Evolutionary conservation across 768 basidiomycete genomes (phyloP), one percentile per base, ranked within the genome.

Genomic region (Agrocybe pediades): DNA sequence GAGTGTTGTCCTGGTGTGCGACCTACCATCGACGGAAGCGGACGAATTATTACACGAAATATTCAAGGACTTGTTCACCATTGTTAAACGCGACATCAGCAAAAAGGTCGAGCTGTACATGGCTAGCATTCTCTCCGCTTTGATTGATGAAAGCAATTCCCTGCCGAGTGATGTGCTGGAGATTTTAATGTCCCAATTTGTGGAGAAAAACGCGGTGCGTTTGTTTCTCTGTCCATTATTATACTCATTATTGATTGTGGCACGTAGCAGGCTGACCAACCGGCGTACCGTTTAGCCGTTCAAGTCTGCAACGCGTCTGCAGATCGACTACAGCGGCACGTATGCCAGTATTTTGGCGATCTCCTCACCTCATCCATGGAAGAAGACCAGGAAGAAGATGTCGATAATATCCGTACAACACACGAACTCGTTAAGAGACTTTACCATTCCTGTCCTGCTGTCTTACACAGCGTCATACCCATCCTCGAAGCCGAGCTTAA

Each of bases 311-410:
- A 86, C 53, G 76, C 77, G 20, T 87, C 92, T 0, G 80, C 90
- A 3, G 92, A 95, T 69, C 91, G 89, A 68, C 81, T 98, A 6
- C 91, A 94, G 66, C 85, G 94, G 5, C 84, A 94, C 57, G 89
- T 96, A 42, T 90, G 87, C 65, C 86, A 90, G 61, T 95, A 98
- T 72, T 97, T 99, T 66, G 89, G 92, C 20, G 95, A 97, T 62
- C 86, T 92, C 55, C 90, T 95, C 56, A 64, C 57, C 21, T 61
- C 66, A 15, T 46, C 62, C n/a, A 45, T 64, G 2, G 51, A 61
- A 19, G 64, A 63, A 20, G 81, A 85, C 39, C 72, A 73, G 33
- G 82, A 87, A 11, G 87, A 88, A 45, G 82, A 88, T 53, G 78
- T 80, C 53, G 78, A 81, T 27, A 85, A 92, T 54, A 85, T 93